Evolutionary conservation across 768 basidiomycete species (phyloP).

Genomic region (Xerocomellus intermedius): DNA sequence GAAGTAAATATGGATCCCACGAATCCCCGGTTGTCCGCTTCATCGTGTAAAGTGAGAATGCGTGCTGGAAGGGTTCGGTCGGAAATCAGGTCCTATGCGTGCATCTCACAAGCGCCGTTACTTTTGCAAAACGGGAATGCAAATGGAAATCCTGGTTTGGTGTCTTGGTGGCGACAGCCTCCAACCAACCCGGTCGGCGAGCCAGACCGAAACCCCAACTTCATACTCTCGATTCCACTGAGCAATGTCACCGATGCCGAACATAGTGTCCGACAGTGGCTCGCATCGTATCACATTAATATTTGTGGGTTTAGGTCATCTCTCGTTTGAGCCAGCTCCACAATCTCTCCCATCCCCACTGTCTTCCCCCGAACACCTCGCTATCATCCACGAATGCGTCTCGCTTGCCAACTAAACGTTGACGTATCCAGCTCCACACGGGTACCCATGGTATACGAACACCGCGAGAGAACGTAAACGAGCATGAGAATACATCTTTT

Average conservation of each 20-base stretch:
- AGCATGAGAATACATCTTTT: background rate
- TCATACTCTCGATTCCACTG: too few relatives aligned
- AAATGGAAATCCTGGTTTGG: background rate
- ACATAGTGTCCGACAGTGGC: background rate
- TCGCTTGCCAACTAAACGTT: conserved; percentile 31
- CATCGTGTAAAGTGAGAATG: background rate
- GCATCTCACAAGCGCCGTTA: background rate
- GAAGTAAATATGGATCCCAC: background rate
- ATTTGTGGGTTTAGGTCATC: conserved; percentile 2
- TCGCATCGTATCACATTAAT: background rate
- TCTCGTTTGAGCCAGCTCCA: conserved; percentile 20
- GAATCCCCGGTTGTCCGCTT: background rate
- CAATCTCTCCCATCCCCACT: conserved; percentile 17
- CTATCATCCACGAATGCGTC: conserved; percentile 38
- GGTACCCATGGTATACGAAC: background rate
- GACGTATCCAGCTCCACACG: background rate
- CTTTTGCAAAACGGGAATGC: background rate
- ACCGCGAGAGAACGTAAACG: background rate
- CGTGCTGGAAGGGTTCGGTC: background rate
- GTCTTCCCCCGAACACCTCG: conserved; percentile 5
- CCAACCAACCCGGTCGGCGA: background rate
- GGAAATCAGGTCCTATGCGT: background rate
- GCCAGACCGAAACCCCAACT: too few relatives aligned
- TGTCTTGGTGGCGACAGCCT: background rate
- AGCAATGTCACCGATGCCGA: background rate